Evolutionary conservation across 2,329 filamentous ascomycete genomes (phyloP), one percentile per base, ranked within the genome.

Genomic region (Hypocreales sp.): DNA sequence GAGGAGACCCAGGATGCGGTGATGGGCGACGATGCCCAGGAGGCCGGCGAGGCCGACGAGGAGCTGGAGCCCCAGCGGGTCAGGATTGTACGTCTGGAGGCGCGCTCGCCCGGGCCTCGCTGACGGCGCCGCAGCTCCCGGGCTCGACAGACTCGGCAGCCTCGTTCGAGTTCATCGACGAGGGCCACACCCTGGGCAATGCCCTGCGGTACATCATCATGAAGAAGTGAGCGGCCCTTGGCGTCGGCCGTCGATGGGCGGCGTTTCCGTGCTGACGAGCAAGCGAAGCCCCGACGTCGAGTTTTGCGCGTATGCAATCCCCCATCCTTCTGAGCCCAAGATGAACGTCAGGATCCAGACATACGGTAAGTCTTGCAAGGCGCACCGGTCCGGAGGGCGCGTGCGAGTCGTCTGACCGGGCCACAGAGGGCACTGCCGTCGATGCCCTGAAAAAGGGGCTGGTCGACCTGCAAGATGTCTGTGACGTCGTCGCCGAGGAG

Each of bases 311-410:
- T 98, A 98, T 55, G 82, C 87, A 7, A 95, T 98, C 35, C 90
- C 90, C 17, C 90, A 98, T 56, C 90, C 90, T 27, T 92, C 86
- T 21, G 90, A 98, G 55, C 62, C 76, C 22, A 90, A 92, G 58
- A 93, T 98, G 87, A 93, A 95, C 47, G 62, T 98, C 35, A 73
- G 90, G 44, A 95, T 98, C 36, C 90, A 98, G 56, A 98, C 87
- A 39, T 95, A 90, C 45, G 81, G 87, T 93, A 60, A 48, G 73
- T 17, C 37, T 17, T n/a, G n/a, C n/a, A n/a, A n/a, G n/a, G n/a
- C n/a, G n/a, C n/a, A n/a, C n/a, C n/a, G n/a, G n/a, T n/a, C n/a
- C n/a, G n/a, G n/a, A n/a, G n/a, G n/a, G n/a, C n/a, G n/a, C n/a
- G n/a, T n/a, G n/a, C n/a, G n/a, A n/a, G n/a, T n/a, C n/a, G n/a